Evolutionary conservation across 805 yeast species (phyloP).

Genomic region (Teunomyces lycoperdinae): DNA sequence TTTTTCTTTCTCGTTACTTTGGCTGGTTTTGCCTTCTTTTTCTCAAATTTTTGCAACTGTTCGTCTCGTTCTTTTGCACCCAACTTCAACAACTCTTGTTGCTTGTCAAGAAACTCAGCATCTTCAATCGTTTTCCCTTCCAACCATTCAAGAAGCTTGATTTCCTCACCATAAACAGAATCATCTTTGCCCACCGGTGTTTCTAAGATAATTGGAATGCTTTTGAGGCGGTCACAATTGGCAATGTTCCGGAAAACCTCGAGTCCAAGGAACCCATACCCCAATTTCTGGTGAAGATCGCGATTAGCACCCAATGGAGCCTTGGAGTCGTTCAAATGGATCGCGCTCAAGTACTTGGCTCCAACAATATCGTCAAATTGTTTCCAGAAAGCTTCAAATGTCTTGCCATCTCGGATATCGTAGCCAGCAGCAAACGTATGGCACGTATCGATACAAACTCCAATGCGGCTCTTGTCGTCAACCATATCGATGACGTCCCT

Average conservation of each 20-base stretch:
- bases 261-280: constrained; percentile 84
- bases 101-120: constrained; percentile 49
- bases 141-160: constrained; percentile 80
- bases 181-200: constrained; percentile 77
- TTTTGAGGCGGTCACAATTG: constrained; percentile 57
- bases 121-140: constrained; percentile 55
- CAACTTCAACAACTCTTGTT: constrained; percentile 45
- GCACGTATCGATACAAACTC: constrained; percentile 95
- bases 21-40: constrained; percentile 11
- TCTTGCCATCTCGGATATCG: constrained; percentile 63
- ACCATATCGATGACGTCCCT: constrained; percentile 69
- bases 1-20: constrained; percentile 3
- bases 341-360: constrained; percentile 65
- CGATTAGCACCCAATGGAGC: constrained; percentile 88
- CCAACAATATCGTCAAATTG: constrained; percentile 77
- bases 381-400: constrained; percentile 67
- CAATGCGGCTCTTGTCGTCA: constrained; percentile 82
- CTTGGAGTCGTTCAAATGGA: constrained; percentile 93
- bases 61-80: constrained; percentile 74
- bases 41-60: constrained; percentile 62
- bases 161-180: constrained; percentile 71
- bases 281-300: constrained; percentile 87
- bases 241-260: constrained; percentile 80
- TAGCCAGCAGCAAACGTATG: constrained; percentile 97
- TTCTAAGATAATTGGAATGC: constrained; percentile 80